A percentile compares a stretch with the other conserved stretches of the same genome.
Conservation (phyloP, 2,329 filamentous ascomycete genomes). For the Trichoderma asperellum region DNA sequence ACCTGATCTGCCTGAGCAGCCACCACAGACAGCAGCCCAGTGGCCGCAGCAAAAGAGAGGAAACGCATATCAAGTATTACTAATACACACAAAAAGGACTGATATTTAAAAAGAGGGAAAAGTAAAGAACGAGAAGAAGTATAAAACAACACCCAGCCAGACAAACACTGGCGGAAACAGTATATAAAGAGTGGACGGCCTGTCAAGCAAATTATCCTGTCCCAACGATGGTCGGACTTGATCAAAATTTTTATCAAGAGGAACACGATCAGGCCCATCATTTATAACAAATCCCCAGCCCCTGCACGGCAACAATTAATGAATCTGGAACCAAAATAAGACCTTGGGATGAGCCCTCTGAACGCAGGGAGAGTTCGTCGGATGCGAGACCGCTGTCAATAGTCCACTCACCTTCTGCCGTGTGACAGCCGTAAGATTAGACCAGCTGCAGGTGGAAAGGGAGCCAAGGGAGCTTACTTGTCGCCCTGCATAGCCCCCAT, state of each 20-base stretch:
- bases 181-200: constrained; percentile 26
- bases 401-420: constrained; percentile 2
- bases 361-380: constrained; percentile 15
- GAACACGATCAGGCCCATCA: background rate
- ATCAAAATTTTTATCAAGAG: background rate
- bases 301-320: constrained; percentile 21
- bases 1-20: constrained; percentile 35
- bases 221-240: constrained; percentile 8
- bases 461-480: constrained; percentile 5
- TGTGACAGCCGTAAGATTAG: constrained; percentile 6
- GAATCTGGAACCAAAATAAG: constrained; percentile 25
- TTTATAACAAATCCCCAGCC: constrained; percentile 24
- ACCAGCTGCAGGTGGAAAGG: constrained; percentile 17
- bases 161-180: background rate
- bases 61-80: constrained; percentile 34
- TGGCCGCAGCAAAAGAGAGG: constrained; percentile 34
- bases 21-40: constrained; percentile 36
- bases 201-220: constrained; percentile 22
- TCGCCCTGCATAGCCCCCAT: constrained; percentile 22
- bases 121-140: constrained; percentile 10
- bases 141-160: constrained; percentile 6
- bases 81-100: background rate
- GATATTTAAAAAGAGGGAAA: constrained; percentile 6
- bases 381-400: constrained; percentile 2
- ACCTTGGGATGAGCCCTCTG: constrained; percentile 13